Base-by-base conservation (phyloP, 345 rosid species). In the Atalantia buxifolia region DNA sequence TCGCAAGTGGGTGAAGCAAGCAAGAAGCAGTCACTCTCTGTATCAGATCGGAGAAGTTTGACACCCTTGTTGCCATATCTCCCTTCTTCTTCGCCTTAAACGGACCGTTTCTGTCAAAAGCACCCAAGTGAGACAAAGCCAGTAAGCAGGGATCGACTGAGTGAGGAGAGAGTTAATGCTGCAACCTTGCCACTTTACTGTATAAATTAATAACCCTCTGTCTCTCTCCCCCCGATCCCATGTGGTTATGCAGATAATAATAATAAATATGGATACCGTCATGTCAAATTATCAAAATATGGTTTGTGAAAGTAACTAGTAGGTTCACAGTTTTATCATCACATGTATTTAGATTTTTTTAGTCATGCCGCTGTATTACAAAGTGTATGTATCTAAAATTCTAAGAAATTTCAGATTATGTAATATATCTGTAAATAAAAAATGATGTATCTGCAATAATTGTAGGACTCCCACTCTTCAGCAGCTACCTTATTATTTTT, bases 21-120 rank as follows among this genome's bases (percentile, higher is more conserved):
- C 99, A 93, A 64, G 95, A 91, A 22, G 98, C 94, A 5, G 98
- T 87, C 21, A 92, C 94, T 61, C 98, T 87, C 27, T 95, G 99
- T 65, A 95, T 89, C 85, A 95, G 90, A 88, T 92, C 93, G 64
- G 96, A 88, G 87, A 93, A 90, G 81, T 86, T 91, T 0, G 95
- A 92, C 33, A 86, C 93, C 78, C 89, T 95, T 84, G 83, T 85
- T 62, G 89, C 78, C 93, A 89, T 90, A 76, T 86, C 93, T 68
- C 89, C 85, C 81, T 82, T 86, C 86, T 86, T 84, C 88, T 84
- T 89, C 63, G 64, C 77, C 75, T 87, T 85, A 28, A 85, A 64
- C 78, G 72, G 82, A 22, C 84, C 78, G 70, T 36, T 75, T 25
- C 87, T 83, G 75, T 64, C 31, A 10, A 5, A 60, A 7, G 45